Conservation (phyloP, 768 basidiomycete genomes). For the Pholiota microspora region DNA sequence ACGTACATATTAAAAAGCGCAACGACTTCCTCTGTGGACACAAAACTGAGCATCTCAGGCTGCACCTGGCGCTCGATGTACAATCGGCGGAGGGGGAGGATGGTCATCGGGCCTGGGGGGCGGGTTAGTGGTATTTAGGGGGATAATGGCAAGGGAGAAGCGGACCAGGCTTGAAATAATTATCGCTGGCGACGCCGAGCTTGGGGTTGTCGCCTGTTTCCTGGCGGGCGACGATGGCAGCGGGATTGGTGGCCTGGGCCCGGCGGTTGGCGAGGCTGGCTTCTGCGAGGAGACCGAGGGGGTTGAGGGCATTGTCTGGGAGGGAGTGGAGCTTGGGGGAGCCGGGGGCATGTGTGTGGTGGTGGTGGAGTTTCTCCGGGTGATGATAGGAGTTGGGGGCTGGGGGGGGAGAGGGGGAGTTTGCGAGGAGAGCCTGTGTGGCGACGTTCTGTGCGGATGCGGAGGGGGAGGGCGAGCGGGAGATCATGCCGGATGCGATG, state of each 20-base stretch:
- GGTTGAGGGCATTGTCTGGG: constrained; percentile 91
- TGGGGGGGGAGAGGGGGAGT: constrained; percentile 47
- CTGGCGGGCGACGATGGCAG: constrained; percentile 37
- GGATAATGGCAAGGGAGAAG: constrained; percentile 7
- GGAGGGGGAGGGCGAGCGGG: constrained; percentile 73
- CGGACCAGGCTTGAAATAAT: constrained; percentile 90
- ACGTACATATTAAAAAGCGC: constrained; percentile 88
- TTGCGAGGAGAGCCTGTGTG: constrained; percentile 55
- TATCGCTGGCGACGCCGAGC: constrained; percentile 79
- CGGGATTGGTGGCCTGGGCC: constrained; percentile 45
- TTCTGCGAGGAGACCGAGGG: constrained; percentile 89
- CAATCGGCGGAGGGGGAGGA: constrained; percentile 75
- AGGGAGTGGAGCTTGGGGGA: constrained; percentile 89
- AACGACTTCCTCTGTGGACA: constrained; percentile 85
- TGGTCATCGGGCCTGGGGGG: constrained; percentile 81
- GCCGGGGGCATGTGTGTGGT: constrained; percentile 42
- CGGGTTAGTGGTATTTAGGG: constrained; percentile 9
- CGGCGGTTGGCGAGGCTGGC: constrained; percentile 77
- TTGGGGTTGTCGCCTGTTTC: constrained; percentile 40
- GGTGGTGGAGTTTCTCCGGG: constrained; percentile 17
- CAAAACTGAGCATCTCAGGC: constrained; percentile 91
- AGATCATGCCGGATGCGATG: constrained; percentile 77
- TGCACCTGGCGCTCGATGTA: constrained; percentile 89
- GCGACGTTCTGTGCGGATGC: constrained; percentile 45
- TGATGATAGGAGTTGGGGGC: constrained; percentile 24